Evolutionary conservation across 768 basidiomycete species (phyloP).

Genomic region (Pleurotus pulmonarius): DNA sequence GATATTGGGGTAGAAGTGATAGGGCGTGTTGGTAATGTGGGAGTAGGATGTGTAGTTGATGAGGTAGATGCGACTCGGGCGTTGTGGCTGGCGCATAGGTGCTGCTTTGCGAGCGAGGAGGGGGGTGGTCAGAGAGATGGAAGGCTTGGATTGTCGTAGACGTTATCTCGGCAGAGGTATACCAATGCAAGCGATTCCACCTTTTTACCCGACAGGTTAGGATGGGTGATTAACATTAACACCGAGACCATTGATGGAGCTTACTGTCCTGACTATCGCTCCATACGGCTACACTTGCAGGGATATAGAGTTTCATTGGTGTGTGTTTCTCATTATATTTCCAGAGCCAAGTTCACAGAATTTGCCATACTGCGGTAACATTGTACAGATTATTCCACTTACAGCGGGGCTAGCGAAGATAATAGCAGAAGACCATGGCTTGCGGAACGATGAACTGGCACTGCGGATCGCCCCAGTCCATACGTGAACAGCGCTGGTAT

Average conservation of each 20-base stretch:
- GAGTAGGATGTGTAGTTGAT: constrained; percentile 4
- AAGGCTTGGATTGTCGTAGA: too few relatives aligned
- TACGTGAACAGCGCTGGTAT: too few relatives aligned
- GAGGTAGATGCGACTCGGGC: constrained; percentile 4
- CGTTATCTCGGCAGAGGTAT: not conserved
- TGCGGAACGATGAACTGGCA: too few relatives aligned
- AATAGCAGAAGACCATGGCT: too few relatives aligned
- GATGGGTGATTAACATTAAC: not conserved
- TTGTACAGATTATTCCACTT: too few relatives aligned
- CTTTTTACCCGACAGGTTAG: not conserved
- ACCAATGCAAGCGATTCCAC: not conserved
- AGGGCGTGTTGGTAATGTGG: constrained; percentile 1
- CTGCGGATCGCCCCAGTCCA: too few relatives aligned
- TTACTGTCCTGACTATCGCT: not conserved
- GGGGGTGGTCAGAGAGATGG: not conserved
- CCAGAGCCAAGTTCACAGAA: too few relatives aligned
- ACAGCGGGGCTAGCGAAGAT: too few relatives aligned
- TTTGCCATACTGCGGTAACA: too few relatives aligned
- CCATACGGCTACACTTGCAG: not conserved
- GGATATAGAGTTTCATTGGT: too few relatives aligned
- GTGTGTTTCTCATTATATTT: too few relatives aligned
- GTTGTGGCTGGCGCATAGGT: constrained; percentile 4
- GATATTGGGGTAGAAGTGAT: constrained; percentile 1
- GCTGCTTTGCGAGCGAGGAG: constrained; percentile 1
- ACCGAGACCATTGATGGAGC: not conserved